phyloP scores from a whole-genome alignment of 805 yeast species.

The Vanderwaltozyma verrucispora region DNA sequence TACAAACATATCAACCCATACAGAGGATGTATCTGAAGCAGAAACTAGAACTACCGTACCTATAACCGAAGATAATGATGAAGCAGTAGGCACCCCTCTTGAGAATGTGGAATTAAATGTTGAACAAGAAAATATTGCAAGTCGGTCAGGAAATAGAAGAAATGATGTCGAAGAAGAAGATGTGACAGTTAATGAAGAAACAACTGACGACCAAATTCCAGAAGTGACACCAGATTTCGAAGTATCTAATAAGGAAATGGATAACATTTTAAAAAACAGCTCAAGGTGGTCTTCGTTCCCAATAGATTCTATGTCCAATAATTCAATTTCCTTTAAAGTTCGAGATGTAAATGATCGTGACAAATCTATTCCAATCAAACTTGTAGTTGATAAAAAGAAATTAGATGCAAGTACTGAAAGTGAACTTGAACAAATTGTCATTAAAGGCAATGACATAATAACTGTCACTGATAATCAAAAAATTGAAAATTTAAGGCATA shows the following conservation, averaged over 20 bases:
- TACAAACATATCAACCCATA: neutral
- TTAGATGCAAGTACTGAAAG: neutral
- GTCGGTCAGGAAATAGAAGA: too few species aligned
- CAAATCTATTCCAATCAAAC: slow-evolving; percentile 3
- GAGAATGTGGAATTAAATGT: too few species aligned
- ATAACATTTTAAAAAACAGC: too few species aligned
- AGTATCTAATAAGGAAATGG: too few species aligned
- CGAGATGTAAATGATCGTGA: neutral
- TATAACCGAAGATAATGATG: neutral
- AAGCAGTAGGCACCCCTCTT: too few species aligned
- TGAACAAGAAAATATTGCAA: too few species aligned
- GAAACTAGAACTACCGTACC: neutral
- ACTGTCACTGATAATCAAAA: slow-evolving; percentile 3
- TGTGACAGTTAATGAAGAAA: too few species aligned
- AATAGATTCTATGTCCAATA: neutral
- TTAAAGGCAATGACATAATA: slow-evolving; percentile 1
- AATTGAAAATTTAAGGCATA: slow-evolving; percentile 11
- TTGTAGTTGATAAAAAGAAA: slow-evolving; percentile 5
- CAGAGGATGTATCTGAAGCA: slow-evolving; percentile 1
- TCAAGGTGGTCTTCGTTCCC: neutral
- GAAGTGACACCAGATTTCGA: too few species aligned
- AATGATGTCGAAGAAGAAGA: too few species aligned
- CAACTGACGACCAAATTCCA: too few species aligned
- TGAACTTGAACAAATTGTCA: neutral
- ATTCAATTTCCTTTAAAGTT: neutral